These are phyloP conservation scores for Phytophthora citricola DNA, from an alignment of 352 stramenopile species.

Conservation along the genomic window DNA sequence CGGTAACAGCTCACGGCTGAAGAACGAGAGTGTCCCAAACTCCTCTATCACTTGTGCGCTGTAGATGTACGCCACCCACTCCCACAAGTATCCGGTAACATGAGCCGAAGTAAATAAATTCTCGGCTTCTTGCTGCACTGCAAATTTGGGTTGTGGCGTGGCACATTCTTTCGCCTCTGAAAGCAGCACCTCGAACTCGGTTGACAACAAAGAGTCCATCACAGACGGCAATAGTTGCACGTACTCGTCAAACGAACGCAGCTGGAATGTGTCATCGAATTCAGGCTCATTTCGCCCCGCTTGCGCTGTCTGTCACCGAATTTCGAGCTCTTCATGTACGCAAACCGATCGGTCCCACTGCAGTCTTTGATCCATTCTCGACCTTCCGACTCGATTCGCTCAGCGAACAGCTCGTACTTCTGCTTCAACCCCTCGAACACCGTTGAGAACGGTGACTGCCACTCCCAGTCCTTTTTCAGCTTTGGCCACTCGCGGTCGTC, in stretches of 20 bases:
- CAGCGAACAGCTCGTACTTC: conserved; percentile 38
- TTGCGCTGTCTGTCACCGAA: conserved; percentile 34
- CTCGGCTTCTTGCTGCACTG: conserved; percentile 13
- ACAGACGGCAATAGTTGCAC: conserved; percentile 26
- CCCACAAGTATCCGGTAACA: conserved; percentile 31
- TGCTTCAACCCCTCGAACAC: conserved; percentile 26
- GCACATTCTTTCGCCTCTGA: conserved; percentile 16
- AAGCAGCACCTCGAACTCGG: conserved; percentile 33
- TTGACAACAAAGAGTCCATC: not conserved
- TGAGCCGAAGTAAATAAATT: conserved; percentile 9
- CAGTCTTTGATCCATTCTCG: conserved; percentile 24
- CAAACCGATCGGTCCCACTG: conserved; percentile 19
- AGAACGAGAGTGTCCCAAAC: conserved; percentile 56
- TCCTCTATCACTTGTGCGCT: conserved; percentile 48
- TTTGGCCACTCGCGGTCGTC: conserved; percentile 36
- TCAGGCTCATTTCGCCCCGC: conserved; percentile 13
- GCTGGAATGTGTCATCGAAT: conserved; percentile 35
- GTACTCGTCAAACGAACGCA: conserved; percentile 41
- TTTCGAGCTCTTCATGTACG: conserved; percentile 37
- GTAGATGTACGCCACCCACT: conserved; percentile 53
- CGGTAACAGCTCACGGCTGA: conserved; percentile 51
- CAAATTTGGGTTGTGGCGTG: conserved; percentile 9
- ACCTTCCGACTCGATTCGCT: conserved; percentile 30
- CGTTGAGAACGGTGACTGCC: conserved; percentile 48
- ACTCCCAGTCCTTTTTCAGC: conserved; percentile 44